Percentiles rank a stretch among this genome's conserved stretches.
These are phyloP conservation scores for Salvia sclarea DNA, from an alignment of 305 asterid genomes.

Conservation along the genomic window DNA sequence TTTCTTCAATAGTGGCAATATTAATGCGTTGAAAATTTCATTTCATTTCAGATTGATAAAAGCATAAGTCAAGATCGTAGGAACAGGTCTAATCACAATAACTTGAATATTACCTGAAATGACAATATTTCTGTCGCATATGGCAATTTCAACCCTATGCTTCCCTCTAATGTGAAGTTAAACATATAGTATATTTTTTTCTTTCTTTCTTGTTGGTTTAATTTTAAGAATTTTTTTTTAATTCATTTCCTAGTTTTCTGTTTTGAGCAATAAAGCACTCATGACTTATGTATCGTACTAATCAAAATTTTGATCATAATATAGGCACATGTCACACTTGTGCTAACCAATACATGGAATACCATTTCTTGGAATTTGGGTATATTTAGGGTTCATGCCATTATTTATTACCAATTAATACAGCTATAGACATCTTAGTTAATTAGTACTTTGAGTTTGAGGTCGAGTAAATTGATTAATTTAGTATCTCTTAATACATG, in stretches of 20 bases:
- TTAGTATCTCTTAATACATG: not conserved
- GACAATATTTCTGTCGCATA: not conserved
- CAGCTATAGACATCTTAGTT: no score
- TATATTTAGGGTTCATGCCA: not conserved
- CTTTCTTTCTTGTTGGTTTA: no score
- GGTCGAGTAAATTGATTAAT: not conserved
- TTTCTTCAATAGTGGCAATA: not conserved
- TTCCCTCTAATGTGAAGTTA: no score
- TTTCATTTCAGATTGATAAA: conserved; percentile 11
- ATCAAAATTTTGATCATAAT: not conserved
- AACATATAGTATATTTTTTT: no score
- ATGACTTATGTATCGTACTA: not conserved
- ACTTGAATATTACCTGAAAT: not conserved
- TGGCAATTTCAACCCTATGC: not conserved
- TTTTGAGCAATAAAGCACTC: not conserved
- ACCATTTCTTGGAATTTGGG: not conserved
- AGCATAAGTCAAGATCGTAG: conserved; percentile 15
- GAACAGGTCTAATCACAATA: conserved; percentile 12
- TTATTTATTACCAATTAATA: not conserved
- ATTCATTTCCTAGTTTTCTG: not conserved
- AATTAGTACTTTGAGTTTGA: not conserved
- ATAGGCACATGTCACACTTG: no score
- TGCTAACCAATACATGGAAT: not conserved
- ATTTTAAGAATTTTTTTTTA: no score
- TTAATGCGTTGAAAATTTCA: not conserved